A percentile compares a stretch with the other conserved stretches of the same genome.
Conservation (phyloP, 164 flowering plant genomes). For the Liquidambar formosana region DNA sequence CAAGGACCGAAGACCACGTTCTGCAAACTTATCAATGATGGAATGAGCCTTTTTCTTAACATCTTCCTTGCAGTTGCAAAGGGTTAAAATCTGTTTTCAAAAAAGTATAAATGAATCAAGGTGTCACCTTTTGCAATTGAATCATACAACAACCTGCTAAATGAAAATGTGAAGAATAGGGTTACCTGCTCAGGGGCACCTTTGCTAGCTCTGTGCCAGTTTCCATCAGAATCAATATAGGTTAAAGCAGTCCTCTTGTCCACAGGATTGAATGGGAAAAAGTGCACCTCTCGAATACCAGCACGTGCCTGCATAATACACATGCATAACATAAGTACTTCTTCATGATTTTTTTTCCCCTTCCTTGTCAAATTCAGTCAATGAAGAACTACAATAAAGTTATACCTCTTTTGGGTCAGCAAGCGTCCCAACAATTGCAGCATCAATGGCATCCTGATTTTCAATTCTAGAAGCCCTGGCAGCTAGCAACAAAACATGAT, state of each 20-base stretch:
- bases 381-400: neutral
- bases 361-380: neutral
- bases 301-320: conserved; percentile 54
- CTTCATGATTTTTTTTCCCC: neutral
- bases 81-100: conserved; percentile 43
- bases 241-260: conserved; percentile 85
- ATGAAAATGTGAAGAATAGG: neutral
- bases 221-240: conserved; percentile 59
- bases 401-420: conserved; percentile 76
- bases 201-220: conserved; percentile 71
- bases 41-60: conserved; percentile 51
- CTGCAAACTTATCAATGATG: conserved; percentile 67
- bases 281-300: conserved; percentile 64
- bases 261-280: conserved; percentile 76
- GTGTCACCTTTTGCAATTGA: neutral
- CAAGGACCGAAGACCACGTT: conserved; percentile 71
- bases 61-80: conserved; percentile 60
- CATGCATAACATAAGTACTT: neutral
- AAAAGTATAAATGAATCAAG: neutral
- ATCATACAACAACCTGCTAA: neutral
- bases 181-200: conserved; percentile 82
- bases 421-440: conserved; percentile 76
- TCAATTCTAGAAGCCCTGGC: conserved; percentile 74
- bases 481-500: conserved; percentile 64
- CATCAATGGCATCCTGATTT: conserved; percentile 82